Evolutionary conservation across 495 filamentous ascomycete genomes (phyloP), one percentile per base, ranked within the genome.

Genomic region (Durotheca rogersii): DNA sequence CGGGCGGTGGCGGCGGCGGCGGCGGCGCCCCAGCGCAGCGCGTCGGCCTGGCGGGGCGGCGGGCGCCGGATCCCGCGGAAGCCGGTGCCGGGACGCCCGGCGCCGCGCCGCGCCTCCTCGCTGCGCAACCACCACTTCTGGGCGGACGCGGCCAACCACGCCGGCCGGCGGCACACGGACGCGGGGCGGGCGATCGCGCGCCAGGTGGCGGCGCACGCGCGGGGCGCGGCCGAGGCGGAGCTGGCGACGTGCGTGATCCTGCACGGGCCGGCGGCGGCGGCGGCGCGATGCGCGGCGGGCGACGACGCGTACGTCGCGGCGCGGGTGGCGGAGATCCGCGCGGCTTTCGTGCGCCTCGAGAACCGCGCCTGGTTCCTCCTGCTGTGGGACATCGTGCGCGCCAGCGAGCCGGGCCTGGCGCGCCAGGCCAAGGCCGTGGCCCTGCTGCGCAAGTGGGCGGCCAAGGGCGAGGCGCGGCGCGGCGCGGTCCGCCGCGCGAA

Each of bases 241-340:
- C 20, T 1, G n/a, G 25, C 43, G 17, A 32, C 18, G 1, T 23
- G 35, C 3, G 11, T 31, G 23, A 12, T n/a, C 1, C 47, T 54
- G 16, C 6, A 35, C 2, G 12, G 6, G 12, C 11, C 10, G 0
- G 31, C 41, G 6, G 44, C 41, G 0, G n/a, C 33, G 17, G 18
- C 48, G 9, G 43, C 41, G 0, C 11, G 15, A 5, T 47, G 30
- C 25, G 10, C 36, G 35, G 25, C 41, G 0, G 68, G 69, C 10
- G 74, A 85, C 57, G 60, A 77, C 2, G 74, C 76, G 37, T 61
- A 58, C 2, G 60, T 82, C 14, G 78, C 75, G 35, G 68, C 66
- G 38, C 68, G 81, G 67, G 51, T 83, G n/a, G 76, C 74, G 30
- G 59, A 67, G 23, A 61, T 84, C 10, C 80, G 79, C 5, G 17